Evolutionary conservation across 768 basidiomycete genomes (phyloP).

Genomic region (Xerocomellus dryophilus): DNA sequence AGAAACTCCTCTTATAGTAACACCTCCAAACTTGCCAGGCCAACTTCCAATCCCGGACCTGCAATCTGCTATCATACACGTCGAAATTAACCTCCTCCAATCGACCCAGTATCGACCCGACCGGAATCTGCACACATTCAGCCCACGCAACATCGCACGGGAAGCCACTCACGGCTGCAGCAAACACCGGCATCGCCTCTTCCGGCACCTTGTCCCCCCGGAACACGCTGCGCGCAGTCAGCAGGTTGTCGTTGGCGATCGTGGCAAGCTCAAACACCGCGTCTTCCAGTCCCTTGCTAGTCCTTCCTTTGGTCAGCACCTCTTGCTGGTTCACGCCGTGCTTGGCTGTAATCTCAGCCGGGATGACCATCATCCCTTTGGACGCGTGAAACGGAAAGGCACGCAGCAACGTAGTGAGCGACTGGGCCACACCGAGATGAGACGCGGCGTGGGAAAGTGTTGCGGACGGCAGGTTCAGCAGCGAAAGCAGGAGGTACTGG

Average conservation of each 20-base stretch:
- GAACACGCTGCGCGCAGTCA: constrained; percentile 70
- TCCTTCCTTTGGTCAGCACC: constrained; percentile 54
- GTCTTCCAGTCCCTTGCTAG: constrained; percentile 62
- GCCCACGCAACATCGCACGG: neutral
- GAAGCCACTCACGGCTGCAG: constrained; percentile 56
- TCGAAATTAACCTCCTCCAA: constrained; percentile 72
- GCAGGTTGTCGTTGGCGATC: constrained; percentile 74
- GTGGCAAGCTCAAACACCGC: constrained; percentile 84
- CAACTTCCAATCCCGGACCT: constrained; percentile 70
- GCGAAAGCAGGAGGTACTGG: constrained; percentile 70
- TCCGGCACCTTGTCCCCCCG: constrained; percentile 53
- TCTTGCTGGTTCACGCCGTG: constrained; percentile 80
- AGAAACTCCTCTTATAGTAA: constrained; percentile 43
- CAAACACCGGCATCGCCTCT: constrained; percentile 67
- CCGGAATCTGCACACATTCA: constrained; percentile 53
- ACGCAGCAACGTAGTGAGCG: constrained; percentile 67
- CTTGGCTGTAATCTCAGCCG: constrained; percentile 76
- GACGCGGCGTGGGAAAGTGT: constrained; percentile 73
- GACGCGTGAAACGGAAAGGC: constrained; percentile 75
- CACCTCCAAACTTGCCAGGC: constrained; percentile 68
- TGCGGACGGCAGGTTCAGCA: constrained; percentile 55
- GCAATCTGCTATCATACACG: constrained; percentile 62
- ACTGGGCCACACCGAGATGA: constrained; percentile 75
- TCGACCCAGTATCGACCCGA: constrained; percentile 57
- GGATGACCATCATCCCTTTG: constrained; percentile 69